phyloP scores from a whole-genome alignment of 2,329 filamentous ascomycete genomes.

The Aaosphaeria arxii region DNA sequence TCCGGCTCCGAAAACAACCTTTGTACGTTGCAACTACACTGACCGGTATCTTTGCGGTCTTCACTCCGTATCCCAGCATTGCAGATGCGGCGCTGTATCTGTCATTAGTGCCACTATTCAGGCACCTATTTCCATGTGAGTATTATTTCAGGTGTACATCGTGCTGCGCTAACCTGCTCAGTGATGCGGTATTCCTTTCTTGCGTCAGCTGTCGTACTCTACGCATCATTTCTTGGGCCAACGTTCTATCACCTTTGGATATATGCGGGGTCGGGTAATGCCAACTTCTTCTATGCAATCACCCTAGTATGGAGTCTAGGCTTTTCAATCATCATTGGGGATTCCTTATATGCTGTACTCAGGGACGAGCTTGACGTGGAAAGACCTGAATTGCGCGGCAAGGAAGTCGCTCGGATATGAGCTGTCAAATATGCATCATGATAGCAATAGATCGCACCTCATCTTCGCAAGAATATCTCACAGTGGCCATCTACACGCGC shows the following conservation, averaged over 20 bases:
- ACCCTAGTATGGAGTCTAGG: slow-evolving; percentile 97
- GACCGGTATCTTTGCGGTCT: slow-evolving; percentile 86
- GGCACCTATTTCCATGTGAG: slow-evolving; percentile 83
- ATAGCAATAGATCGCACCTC: too few relatives aligned
- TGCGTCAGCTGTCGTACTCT: slow-evolving; percentile 76
- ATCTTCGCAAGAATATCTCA: background rate
- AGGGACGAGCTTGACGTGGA: slow-evolving; percentile 94
- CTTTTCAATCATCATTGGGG: slow-evolving; percentile 79
- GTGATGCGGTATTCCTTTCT: slow-evolving; percentile 94
- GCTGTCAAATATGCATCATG: background rate
- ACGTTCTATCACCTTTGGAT: slow-evolving; percentile 98
- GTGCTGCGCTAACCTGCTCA: slow-evolving; percentile 26
- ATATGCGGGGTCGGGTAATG: slow-evolving; percentile 94
- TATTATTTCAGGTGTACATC: slow-evolving; percentile 9
- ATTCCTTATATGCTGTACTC: slow-evolving; percentile 82
- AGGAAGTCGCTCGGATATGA: slow-evolving; percentile 82
- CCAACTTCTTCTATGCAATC: slow-evolving; percentile 99
- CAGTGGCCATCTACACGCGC: background rate
- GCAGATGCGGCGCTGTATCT: slow-evolving; percentile 86
- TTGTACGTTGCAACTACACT: slow-evolving; percentile 82
- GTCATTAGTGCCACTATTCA: slow-evolving; percentile 76
- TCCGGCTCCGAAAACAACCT: slow-evolving; percentile 81
- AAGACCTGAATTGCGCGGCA: slow-evolving; percentile 83
- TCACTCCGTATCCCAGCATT: slow-evolving; percentile 95
- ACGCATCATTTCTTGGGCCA: slow-evolving; percentile 83